Base-by-base conservation (phyloP, 2,329 filamentous ascomycete species). In the Colletotrichum euphorbiae region DNA sequence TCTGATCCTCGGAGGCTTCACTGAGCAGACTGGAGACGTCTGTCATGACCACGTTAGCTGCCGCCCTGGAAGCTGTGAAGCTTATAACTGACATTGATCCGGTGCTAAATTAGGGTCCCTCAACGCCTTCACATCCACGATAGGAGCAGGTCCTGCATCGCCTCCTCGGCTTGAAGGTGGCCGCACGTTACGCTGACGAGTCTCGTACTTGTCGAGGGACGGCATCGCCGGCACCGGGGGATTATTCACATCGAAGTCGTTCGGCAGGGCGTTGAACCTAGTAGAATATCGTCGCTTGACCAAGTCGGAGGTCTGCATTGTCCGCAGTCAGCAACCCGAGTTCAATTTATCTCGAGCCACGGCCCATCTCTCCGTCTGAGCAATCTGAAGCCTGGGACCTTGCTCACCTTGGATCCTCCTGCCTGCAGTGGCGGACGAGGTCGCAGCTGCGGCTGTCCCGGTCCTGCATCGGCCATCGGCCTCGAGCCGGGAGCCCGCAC, bases 261-360 rank as follows among this genome's bases (percentile, higher is more conserved):
- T 82, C 1, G 92, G 91, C 1, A 91, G 79, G 71, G 92, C 90
- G 74, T 94, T 95, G 79, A 98, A 97, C 69, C 95, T 90, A 46
- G 94, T 94, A 43, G 96, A 98, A 80, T 98, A 99, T 73, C 96
- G 87, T 73, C 94, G 88, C 82, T 98, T 98, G 67, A 99, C 94
- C 61, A 98, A 84, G 78, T 99, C 95, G 24, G 88, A 88, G 1
- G 89, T 90, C 87, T 89, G 78, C 4, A 7, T 2, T 12, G 21
- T 50, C 36, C 24, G 15, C 8, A 19, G 42, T 69, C 50, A 69
- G 62, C 42, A n/a, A 28, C 12, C 21, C 19, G 11, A 19, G 19
- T 2, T 28, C 28, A 28, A 13, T 31, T 46, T 36, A 31, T 64
- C 12, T 21, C 15, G 46, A 38, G 36, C 33, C 33, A 9, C 19